Base-by-base conservation (phyloP, 768 basidiomycete species). In the Terana coerulea region DNA sequence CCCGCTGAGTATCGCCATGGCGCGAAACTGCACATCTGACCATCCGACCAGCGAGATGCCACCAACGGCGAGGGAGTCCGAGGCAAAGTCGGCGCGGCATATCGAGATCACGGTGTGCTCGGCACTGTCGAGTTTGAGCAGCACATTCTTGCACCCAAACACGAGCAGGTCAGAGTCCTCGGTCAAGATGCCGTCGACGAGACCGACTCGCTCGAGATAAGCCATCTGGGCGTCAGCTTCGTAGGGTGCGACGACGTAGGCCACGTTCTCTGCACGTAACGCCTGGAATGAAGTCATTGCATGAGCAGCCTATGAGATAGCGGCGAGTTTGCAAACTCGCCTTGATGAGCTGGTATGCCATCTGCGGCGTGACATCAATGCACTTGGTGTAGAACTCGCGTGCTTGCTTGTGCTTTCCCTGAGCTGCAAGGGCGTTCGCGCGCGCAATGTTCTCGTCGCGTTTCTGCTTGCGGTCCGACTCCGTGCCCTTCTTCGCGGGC, bases 141-240 rank as follows among this genome's bases (percentile, higher is more conserved):
- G 79, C 10, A 97, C 93, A 47, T 79, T 85, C 58, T 78, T 78
- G 70, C 93, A 95, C n/a, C 95, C 97, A 63, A 97, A 98, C 42
- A 99, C 95, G 53, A 98, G 84, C 25, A 99, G 76, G 67, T 99
- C 97, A 0, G 95, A 98, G 69, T 98, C 97, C 70, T 99, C 97
- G 1, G 97, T 98, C 59, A 99, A 79, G 66, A 99, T 86, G 2
- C 85, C 97, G 64, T 95, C 87, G 34, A 93, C 90, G 29, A 89
- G 61, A 15, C 91, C 91, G 36, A 74, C 67, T 43, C 80, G 81
- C 64, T 98, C 97, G 37, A 99, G 79, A 69, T 88, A 98, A 39
- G 91, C 88, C 51, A 99, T 79, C 67, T 99, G 97, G 1, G 97
- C 93, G 62, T 99, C 97, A 0, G 97, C 97, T 74, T 99, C 97